Evolutionary conservation across 257 asterid genomes (phyloP), one percentile per base, ranked within the genome.

Genomic region (Nicotiana benthamiana): DNA sequence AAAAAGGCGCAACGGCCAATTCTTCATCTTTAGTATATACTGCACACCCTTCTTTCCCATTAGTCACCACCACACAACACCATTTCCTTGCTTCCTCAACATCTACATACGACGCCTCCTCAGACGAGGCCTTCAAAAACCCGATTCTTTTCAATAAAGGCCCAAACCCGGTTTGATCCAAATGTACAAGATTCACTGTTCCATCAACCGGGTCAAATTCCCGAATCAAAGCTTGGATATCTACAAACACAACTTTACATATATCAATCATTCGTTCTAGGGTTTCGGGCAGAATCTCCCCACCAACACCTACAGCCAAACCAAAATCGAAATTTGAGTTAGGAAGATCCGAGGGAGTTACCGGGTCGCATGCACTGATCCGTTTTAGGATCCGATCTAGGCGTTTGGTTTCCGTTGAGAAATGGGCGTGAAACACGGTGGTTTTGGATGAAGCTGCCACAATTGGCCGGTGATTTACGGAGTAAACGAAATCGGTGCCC

Each of bases 251-350:
- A 9, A 90, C 81, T 1, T 88, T 87, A 72, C 99, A 96, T 5
- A 94, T 80, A 6, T 88, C 97, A 32, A 96, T 81, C 96, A 96
- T 91, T 66, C 80, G 85, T 81, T 84, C 94, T 56, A 96, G 88
- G 27, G 98, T 96, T 65, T 89, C 95, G 0, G 97, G 98, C 32
- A 86, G 68, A 28, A 96, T 92, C 74, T 96, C 99, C 1, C 99
- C 99, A 16, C 88, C 99, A 2, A 96, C 99, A 34, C 97, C 99
- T 2, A 92, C 97, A 2, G 98, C 98, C 83, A 95, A 36, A 15
- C 99, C 99, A 83, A 91, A 92, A 54, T 84, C 82, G 88, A 89
- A 95, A 27, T 85, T 85, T 59, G 91, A 60, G 36, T 76, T 70
- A 6, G 97, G 97, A 40, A 93, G 93, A 83, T 93, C 96, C 59